phyloP scores from a whole-genome alignment of 2,329 filamentous ascomycete species.

The Colletotrichum paranaense region DNA sequence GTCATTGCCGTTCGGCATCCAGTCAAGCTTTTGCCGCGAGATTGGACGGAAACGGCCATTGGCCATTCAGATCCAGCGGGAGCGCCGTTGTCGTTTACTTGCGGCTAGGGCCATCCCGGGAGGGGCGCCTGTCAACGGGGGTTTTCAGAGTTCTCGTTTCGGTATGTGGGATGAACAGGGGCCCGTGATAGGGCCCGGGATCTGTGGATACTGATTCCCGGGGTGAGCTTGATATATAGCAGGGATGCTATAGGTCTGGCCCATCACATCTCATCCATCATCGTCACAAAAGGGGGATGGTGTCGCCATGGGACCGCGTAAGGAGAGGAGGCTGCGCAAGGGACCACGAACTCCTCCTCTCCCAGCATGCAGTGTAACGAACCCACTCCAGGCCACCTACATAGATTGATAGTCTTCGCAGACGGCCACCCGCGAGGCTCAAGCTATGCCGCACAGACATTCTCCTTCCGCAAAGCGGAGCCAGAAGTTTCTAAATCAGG shows the following conservation, averaged over 20 bases:
- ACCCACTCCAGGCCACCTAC: too few species aligned
- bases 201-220: background rate
- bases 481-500: conserved; percentile 13
- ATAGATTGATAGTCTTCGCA: too few species aligned
- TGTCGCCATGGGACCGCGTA: background rate
- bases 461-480: background rate
- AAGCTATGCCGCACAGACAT: conserved; percentile 1
- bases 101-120: background rate
- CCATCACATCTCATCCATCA: background rate
- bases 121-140: background rate
- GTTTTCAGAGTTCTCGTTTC: conserved; percentile 3
- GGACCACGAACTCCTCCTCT: conserved; percentile 1
- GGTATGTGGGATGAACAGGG: conserved; percentile 24
- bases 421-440: background rate
- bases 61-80: background rate
- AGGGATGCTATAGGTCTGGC: conserved; percentile 1
- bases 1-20: conserved; percentile 15
- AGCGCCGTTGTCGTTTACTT: background rate
- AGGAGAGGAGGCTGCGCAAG: conserved; percentile 13
- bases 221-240: conserved; percentile 9
- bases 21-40: conserved; percentile 6
- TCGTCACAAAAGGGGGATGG: background rate
- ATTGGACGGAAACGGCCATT: background rate
- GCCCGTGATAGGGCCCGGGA: background rate
- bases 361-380: background rate